A percentile compares a stretch with the other conserved stretches of the same genome.
These are phyloP conservation scores for Aspergillus sclerotioniger DNA, from an alignment of 495 filamentous ascomycete genomes.

Conservation along the genomic window DNA sequence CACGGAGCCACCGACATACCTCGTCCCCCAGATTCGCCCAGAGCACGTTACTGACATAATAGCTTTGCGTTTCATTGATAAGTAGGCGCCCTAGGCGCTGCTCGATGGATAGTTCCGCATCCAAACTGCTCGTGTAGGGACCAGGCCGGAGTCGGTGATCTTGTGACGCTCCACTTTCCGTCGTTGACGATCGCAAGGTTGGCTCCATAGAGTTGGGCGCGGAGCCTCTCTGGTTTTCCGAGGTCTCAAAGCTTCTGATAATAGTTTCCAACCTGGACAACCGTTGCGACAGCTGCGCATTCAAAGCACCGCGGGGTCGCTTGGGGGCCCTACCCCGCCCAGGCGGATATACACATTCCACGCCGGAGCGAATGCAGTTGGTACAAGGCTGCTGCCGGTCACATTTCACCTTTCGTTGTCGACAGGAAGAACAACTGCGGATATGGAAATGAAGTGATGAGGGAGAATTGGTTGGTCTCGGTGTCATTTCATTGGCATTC, in stretches of 20 bases:
- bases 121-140: not conserved
- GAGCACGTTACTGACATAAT: constrained; percentile 75
- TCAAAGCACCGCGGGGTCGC: not conserved
- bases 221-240: not conserved
- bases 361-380: not conserved
- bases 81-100: constrained; percentile 64
- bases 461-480: not conserved
- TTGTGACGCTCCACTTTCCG: not conserved
- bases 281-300: constrained; percentile 1
- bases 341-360: constrained; percentile 3
- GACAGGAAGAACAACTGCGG: not conserved
- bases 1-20: constrained; percentile 46
- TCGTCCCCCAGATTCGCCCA: constrained; percentile 76
- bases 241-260: constrained; percentile 1
- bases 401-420: constrained; percentile 4
- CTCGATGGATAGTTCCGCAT: not conserved
- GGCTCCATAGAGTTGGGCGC: not conserved
- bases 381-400: constrained; percentile 2
- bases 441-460: not conserved
- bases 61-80: constrained; percentile 64
- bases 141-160: not conserved
- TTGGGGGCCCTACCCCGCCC: constrained; percentile 6
- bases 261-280: not conserved
- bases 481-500: not conserved
- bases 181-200: not conserved